Evolutionary conservation across 2,329 filamentous ascomycete species (phyloP).

Genomic region (Phaeophleospora eucalypticola): DNA sequence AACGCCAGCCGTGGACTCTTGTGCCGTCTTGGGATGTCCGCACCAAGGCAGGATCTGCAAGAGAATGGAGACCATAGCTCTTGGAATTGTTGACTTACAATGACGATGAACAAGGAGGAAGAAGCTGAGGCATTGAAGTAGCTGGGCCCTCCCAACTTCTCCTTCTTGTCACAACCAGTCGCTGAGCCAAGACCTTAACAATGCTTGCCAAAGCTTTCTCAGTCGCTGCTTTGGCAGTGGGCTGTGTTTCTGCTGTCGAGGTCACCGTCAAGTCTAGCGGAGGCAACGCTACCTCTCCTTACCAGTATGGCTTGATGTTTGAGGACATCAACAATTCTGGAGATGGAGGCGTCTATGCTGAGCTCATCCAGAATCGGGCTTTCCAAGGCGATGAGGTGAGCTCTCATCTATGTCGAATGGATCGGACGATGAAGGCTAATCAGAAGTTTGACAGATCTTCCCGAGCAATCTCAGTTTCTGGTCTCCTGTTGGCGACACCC

Average conservation of each 20-base stretch:
- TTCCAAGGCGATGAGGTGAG: conserved; percentile 52
- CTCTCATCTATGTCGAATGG: conserved; percentile 24
- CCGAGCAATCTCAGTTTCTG: conserved; percentile 37
- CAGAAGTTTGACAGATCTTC: conserved; percentile 38
- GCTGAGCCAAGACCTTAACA: too few species aligned
- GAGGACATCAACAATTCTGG: conserved; percentile 54
- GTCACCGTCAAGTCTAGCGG: conserved; percentile 16
- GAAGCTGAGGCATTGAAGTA: too few species aligned
- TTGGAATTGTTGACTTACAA: too few species aligned
- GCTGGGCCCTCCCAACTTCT: too few species aligned
- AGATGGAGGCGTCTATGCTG: conserved; percentile 69
- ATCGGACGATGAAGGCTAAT: conserved; percentile 20
- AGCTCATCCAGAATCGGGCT: conserved; percentile 65
- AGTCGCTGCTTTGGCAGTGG: neutral
- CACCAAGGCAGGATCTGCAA: too few species aligned
- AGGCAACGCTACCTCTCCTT: conserved; percentile 15
- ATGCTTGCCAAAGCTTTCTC: neutral
- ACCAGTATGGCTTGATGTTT: conserved; percentile 38
- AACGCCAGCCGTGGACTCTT: too few species aligned
- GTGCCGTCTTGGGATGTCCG: too few species aligned
- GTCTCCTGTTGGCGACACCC: conserved; percentile 51
- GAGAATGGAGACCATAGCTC: too few species aligned
- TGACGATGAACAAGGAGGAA: too few species aligned
- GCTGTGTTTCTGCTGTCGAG: conserved; percentile 2
- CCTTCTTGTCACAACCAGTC: too few species aligned